These are phyloP conservation scores for Colletotrichum gloeosporioides DNA, from an alignment of 2,329 filamentous ascomycete genomes.

Conservation along the genomic window DNA sequence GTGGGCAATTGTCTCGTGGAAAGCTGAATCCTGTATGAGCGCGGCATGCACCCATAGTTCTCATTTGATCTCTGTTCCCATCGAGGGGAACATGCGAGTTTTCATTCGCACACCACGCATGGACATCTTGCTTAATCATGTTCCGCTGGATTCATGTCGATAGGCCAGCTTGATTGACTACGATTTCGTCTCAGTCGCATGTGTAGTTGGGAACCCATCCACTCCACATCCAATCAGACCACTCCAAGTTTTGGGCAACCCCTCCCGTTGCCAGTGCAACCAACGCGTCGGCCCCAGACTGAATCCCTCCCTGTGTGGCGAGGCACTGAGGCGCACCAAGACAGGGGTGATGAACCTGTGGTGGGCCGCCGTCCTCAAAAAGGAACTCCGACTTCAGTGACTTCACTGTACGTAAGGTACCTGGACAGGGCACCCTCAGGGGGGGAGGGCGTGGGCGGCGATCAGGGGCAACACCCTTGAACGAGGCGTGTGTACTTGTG, in stretches of 20 bases:
- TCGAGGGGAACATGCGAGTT: accelerated
- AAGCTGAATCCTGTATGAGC: accelerated
- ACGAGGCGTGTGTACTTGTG: neutral
- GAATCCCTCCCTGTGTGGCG: neutral
- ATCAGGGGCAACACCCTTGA: neutral
- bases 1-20: accelerated
- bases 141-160: neutral
- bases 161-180: neutral
- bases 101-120: neutral
- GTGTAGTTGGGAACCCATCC: accelerated
- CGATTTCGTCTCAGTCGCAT: accelerated
- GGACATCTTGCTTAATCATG: neutral
- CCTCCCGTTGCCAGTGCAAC: neutral
- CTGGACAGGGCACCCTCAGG: neutral
- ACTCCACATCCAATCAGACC: neutral
- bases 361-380: neutral
- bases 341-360: neutral
- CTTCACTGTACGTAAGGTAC: neutral
- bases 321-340: neutral
- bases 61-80: neutral
- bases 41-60: too few relatives aligned
- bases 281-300: neutral
- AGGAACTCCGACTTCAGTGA: neutral
- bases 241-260: neutral
- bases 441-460: neutral